Evolutionary conservation across 164 flowering plant species (phyloP).

Genomic region (Stephania japonica): DNA sequence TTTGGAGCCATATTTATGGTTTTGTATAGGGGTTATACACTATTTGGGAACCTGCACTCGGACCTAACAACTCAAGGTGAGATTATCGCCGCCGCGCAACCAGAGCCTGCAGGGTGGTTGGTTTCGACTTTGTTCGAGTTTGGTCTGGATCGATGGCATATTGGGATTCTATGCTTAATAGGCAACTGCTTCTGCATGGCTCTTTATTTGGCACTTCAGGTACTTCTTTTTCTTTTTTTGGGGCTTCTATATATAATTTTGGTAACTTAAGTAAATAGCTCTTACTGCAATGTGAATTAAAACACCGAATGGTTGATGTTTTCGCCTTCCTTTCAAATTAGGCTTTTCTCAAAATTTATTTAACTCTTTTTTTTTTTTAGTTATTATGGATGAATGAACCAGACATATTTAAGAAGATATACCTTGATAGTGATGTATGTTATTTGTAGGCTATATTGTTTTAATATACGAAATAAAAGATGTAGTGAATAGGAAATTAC

Average conservation of each 20-base stretch:
- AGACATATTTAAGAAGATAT: no score
- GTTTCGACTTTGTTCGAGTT: constrained; percentile 44
- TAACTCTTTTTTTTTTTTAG: no score
- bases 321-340: no score
- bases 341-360: no score
- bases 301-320: no score
- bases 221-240: constrained; percentile 13
- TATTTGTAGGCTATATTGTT: no score
- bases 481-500: no score
- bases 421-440: no score
- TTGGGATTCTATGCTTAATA: constrained; percentile 81
- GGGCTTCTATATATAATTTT: not conserved
- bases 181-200: constrained; percentile 99
- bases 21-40: constrained; percentile 72
- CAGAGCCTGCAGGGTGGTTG: constrained; percentile 87
- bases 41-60: constrained; percentile 45
- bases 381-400: no score
- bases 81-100: constrained; percentile 75
- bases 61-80: constrained; percentile 43
- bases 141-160: constrained; percentile 71
- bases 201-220: constrained; percentile 84
- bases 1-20: constrained; percentile 88
- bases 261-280: not conserved
- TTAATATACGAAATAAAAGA: no score
- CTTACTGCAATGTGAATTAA: no score